These are phyloP conservation scores for Phytophthora foliorum DNA, from an alignment of 352 stramenopile genomes.

Conservation along the genomic window DNA sequence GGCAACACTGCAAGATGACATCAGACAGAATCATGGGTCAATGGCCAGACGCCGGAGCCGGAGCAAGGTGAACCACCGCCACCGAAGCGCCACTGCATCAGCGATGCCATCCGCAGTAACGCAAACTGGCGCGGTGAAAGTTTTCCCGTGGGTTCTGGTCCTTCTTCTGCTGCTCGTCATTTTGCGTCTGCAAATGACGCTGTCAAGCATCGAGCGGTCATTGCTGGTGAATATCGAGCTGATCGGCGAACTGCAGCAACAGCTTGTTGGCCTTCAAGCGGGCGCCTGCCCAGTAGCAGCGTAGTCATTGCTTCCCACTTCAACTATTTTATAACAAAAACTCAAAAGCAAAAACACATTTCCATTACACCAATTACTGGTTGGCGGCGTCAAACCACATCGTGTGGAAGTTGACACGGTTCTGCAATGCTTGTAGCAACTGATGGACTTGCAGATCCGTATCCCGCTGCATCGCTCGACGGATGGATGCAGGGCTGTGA, in stretches of 20 bases:
- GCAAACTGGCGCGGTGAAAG: constrained; percentile 42
- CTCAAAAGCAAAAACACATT: constrained; percentile 5
- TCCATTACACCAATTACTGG: not conserved
- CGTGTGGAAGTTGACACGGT: constrained; percentile 56
- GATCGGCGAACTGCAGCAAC: constrained; percentile 46
- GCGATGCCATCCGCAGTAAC: constrained; percentile 14
- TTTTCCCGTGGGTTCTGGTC: constrained; percentile 80
- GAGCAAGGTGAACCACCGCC: constrained; percentile 28
- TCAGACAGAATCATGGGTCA: constrained; percentile 24
- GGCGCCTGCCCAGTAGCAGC: constrained; percentile 32
- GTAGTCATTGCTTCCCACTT: constrained; percentile 10
- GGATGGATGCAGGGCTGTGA: not conserved
- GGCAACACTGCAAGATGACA: constrained; percentile 2
- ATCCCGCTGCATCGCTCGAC: constrained; percentile 32
- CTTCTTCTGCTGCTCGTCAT: constrained; percentile 71
- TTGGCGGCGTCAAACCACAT: constrained; percentile 47
- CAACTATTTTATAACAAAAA: constrained; percentile 19
- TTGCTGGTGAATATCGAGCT: constrained; percentile 53
- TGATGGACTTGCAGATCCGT: constrained; percentile 39
- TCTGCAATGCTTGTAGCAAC: constrained; percentile 45
- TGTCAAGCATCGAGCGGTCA: constrained; percentile 69
- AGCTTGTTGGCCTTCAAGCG: constrained; percentile 30
- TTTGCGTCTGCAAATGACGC: constrained; percentile 61
- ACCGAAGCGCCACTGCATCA: constrained; percentile 25
- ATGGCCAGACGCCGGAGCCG: constrained; percentile 24